Evolutionary conservation across 768 basidiomycete species (phyloP).

Genomic region (Xerocomus brunneocitrinus): DNA sequence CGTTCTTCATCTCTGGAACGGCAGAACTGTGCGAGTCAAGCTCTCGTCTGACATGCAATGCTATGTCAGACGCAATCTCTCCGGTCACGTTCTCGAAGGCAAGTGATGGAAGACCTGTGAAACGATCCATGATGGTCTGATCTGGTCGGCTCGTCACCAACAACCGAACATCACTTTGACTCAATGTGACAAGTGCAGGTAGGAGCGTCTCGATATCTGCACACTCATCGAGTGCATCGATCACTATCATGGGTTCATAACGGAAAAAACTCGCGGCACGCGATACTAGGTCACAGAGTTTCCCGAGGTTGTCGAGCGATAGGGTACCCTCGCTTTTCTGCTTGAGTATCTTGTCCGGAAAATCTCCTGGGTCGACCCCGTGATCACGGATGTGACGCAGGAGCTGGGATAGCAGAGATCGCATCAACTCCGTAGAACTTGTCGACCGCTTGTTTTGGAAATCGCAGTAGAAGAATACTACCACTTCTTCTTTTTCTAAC

Average conservation of each 20-base stretch:
- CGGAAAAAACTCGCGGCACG: neutral
- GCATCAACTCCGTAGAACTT: neutral
- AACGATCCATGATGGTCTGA: neutral
- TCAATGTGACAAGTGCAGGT: neutral
- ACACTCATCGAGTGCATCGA: conserved; percentile 12
- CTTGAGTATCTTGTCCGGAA: neutral
- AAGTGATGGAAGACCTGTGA: neutral
- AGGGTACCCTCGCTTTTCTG: neutral
- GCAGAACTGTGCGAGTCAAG: neutral
- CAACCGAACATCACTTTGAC: neutral
- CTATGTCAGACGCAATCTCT: neutral
- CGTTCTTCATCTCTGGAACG: neutral
- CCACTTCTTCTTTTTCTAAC: neutral
- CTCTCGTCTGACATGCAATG: neutral
- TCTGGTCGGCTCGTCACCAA: neutral
- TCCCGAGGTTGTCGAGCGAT: neutral
- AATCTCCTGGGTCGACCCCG: neutral
- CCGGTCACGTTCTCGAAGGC: neutral
- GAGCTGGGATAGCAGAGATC: conserved; percentile 2
- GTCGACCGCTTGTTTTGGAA: conserved; percentile 1
- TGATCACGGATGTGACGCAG: neutral
- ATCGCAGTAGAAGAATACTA: conserved; percentile 6
- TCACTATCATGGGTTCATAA: conserved; percentile 4
- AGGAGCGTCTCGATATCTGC: neutral
- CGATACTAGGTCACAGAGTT: neutral